A percentile compares a stretch with the other conserved stretches of the same genome.
Evolutionary conservation across 306 rosid species (phyloP).

Genomic region (Vigna hirtella): DNA sequence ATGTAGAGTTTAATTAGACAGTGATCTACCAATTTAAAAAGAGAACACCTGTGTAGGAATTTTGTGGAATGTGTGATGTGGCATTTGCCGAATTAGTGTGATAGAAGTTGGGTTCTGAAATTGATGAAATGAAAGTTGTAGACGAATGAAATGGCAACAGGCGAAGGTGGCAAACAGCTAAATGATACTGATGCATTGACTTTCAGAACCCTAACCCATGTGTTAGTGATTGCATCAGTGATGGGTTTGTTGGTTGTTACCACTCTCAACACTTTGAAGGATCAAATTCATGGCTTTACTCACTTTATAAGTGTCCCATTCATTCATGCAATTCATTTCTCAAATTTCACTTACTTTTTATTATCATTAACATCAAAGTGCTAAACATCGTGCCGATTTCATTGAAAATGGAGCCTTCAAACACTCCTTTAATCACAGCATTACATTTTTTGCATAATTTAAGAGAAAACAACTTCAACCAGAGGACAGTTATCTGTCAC

Average conservation of each 20-base stretch:
- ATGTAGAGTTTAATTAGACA: background rate
- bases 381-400: background rate
- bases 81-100: background rate
- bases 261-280: slow-evolving; percentile 28
- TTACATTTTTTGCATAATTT: background rate
- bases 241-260: slow-evolving; percentile 47
- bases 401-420: background rate
- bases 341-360: slow-evolving; percentile 35
- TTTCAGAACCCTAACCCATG: slow-evolving; percentile 42
- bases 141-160: slow-evolving; percentile 18
- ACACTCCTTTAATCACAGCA: background rate
- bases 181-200: slow-evolving; percentile 46
- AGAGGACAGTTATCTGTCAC: slow-evolving; percentile 7
- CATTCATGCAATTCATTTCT: background rate
- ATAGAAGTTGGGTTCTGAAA: slow-evolving; percentile 21
- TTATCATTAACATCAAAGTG: background rate
- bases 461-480: background rate
- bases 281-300: slow-evolving; percentile 25
- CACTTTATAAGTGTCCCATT: slow-evolving; percentile 7
- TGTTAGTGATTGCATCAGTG: slow-evolving; percentile 34
- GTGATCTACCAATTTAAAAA: background rate
- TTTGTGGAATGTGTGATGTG: background rate
- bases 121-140: slow-evolving; percentile 8
- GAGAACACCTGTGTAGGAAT: background rate
- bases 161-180: slow-evolving; percentile 47